Evolutionary conservation across 148 eudicot genomes (phyloP).

Genomic region (Nyssa sinensis): DNA sequence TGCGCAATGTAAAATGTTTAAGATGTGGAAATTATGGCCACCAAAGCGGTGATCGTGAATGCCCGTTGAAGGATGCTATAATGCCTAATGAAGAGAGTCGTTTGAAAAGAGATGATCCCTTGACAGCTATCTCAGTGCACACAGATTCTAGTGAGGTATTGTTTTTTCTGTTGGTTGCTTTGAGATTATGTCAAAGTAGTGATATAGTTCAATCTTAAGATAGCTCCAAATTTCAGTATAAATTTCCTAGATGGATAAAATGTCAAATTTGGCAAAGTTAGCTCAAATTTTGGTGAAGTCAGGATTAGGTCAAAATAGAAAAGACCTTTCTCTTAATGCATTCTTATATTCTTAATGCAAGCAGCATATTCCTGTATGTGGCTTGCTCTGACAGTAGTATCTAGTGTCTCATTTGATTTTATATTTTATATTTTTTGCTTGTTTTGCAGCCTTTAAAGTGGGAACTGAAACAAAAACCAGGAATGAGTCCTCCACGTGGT

Average conservation of each 20-base stretch:
- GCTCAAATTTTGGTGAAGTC: too few species aligned
- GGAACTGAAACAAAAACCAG: conserved; percentile 97
- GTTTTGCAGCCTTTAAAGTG: conserved; percentile 82
- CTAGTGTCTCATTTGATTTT: conserved; percentile 13
- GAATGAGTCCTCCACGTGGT: conserved; percentile 96
- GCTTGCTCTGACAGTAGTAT: background rate
- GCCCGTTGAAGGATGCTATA: conserved; percentile 88
- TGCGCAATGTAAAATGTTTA: conserved; percentile 95
- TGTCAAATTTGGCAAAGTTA: too few species aligned
- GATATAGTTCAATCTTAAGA: background rate
- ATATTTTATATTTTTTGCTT: background rate
- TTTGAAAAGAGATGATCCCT: conserved; percentile 91
- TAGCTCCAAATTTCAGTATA: background rate
- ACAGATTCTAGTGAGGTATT: conserved; percentile 75
- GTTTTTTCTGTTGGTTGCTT: background rate
- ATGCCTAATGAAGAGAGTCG: conserved; percentile 98
- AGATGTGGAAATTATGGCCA: conserved; percentile 92
- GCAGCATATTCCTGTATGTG: background rate
- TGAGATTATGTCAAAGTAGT: background rate
- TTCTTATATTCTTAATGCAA: background rate
- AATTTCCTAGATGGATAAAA: too few species aligned
- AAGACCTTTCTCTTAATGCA: too few species aligned
- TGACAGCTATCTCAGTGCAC: conserved; percentile 84
- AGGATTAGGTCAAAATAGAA: too few species aligned
- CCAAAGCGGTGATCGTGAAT: conserved; percentile 99